Evolutionary conservation across 2,329 filamentous ascomycete genomes (phyloP).

Genomic region (Fusarium miscanthi): DNA sequence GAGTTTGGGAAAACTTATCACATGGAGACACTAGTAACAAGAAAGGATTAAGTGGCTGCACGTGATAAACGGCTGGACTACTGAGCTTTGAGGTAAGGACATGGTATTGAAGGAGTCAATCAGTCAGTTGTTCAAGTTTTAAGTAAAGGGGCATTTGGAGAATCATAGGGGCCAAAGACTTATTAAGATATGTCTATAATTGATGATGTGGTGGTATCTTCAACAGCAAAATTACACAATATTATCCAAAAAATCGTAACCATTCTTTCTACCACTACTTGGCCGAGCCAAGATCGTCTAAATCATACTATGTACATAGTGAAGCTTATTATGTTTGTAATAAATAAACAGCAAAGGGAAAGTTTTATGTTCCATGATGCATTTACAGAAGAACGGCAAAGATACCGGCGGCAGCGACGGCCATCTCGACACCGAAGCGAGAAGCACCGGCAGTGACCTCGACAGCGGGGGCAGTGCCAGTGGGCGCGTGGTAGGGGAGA

Average conservation of each 20-base stretch:
- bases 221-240: slow-evolving; percentile 13
- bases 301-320: slow-evolving; percentile 46
- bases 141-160: neutral
- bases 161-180: neutral
- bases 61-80: neutral
- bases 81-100: neutral
- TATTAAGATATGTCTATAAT: neutral
- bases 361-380: slow-evolving; percentile 27
- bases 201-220: slow-evolving; percentile 29
- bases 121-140: accelerated
- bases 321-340: slow-evolving; percentile 44
- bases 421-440: slow-evolving; percentile 47
- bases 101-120: neutral
- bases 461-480: slow-evolving; percentile 35
- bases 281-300: slow-evolving; percentile 41
- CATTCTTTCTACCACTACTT: slow-evolving; percentile 41
- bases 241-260: slow-evolving; percentile 41
- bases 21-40: neutral
- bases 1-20: slow-evolving; percentile 2
- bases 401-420: slow-evolving; percentile 48
- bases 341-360: slow-evolving; percentile 39
- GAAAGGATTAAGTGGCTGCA: neutral
- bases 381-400: slow-evolving; percentile 51
- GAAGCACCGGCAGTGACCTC: slow-evolving; percentile 48
- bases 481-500: slow-evolving; percentile 31